These are phyloP conservation scores for Dioszegia crocea DNA, from an alignment of 768 basidiomycete species.

Conservation along the genomic window DNA sequence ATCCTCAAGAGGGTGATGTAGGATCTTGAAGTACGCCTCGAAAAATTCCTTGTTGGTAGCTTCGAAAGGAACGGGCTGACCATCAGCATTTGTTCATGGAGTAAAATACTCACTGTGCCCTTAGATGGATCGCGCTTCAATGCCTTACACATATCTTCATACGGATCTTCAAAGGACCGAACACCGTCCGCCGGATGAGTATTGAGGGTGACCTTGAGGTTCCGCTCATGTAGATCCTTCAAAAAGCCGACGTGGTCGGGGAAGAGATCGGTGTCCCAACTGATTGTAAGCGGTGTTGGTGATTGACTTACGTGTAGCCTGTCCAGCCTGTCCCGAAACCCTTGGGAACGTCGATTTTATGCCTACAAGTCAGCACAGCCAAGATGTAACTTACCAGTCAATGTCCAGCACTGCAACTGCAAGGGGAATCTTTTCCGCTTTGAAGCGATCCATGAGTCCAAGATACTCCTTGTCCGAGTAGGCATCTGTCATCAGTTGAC, in stretches of 20 bases:
- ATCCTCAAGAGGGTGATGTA: slow-evolving; percentile 25
- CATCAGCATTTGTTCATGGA: background rate
- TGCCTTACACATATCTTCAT: slow-evolving; percentile 26
- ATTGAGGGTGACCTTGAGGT: slow-evolving; percentile 26
- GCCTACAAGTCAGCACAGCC: background rate
- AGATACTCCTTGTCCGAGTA: slow-evolving; percentile 27
- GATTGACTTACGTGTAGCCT: slow-evolving; percentile 22
- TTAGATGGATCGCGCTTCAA: slow-evolving; percentile 17
- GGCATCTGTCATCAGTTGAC: slow-evolving; percentile 3
- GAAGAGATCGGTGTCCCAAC: slow-evolving; percentile 32
- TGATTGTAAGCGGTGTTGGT: background rate
- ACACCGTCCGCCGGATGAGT: slow-evolving; percentile 31
- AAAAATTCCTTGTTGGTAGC: slow-evolving; percentile 20
- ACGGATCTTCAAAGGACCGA: slow-evolving; percentile 25
- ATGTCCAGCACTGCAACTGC: slow-evolving; percentile 31
- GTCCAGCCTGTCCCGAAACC: slow-evolving; percentile 27
- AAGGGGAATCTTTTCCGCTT: slow-evolving; percentile 23
- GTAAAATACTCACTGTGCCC: background rate
- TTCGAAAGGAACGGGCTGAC: slow-evolving; percentile 22
- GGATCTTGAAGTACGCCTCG: slow-evolving; percentile 23
- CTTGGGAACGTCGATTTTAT: slow-evolving; percentile 14
- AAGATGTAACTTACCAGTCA: slow-evolving; percentile 16
- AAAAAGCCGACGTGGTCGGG: slow-evolving; percentile 32
- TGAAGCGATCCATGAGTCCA: slow-evolving; percentile 31
- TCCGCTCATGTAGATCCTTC: slow-evolving; percentile 23